Base-by-base conservation (phyloP, 192 early-diverging fungal species). In the Coemansia sp. region DNA sequence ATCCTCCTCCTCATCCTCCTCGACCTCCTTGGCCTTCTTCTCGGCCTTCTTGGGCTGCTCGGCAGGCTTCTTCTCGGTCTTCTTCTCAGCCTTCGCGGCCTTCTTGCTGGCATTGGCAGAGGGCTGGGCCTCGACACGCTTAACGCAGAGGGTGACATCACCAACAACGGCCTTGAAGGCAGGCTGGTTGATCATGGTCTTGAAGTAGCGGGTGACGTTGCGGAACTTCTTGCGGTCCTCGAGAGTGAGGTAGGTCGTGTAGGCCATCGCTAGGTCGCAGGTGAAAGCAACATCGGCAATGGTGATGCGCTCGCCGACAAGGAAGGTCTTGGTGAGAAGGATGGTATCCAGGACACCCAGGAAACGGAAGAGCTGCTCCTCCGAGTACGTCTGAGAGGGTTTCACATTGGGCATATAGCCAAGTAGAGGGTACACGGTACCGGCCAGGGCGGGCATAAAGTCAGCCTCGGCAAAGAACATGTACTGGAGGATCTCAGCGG, bases 191-290 rank as follows among this genome's bases (percentile, higher is more conserved):
- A 90, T 73, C 62, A 90, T 78, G 76, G 96, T 98, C 76, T 78
- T 84, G 89, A 95, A 96, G 91, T 92, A 98, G 74, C 95, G 92
- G 74, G 83, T 94, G 61, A 98, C 82, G 84, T 95, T 94, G 78
- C 89, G 90, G 88, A 86, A 92, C 62, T 85, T 62, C 72, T 89
- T 88, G 75, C 95, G 93, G 89, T 94, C 93, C 18, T 87, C 80
- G 55, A 84, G 81, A 59, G 93, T 67, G 39, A 83, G 64, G 52
- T 68, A 78, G 83, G 27, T 80, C 67, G 68, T 65, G 67, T 49
- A 83, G 1, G 44, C 18, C 53, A 67, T 67, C 40, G 68, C 38
- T 69, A 83, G 47, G 35, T 78, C 75, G n/a, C 44, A 45, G 44
- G 44, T 45, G 44, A 95, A 71, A 59, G 85, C 67, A 71, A 97